Percentiles rank a stretch among this genome's conserved stretches.
Conservation (phyloP, 2,329 filamentous ascomycete genomes). For the Orbilia brochopaga region DNA sequence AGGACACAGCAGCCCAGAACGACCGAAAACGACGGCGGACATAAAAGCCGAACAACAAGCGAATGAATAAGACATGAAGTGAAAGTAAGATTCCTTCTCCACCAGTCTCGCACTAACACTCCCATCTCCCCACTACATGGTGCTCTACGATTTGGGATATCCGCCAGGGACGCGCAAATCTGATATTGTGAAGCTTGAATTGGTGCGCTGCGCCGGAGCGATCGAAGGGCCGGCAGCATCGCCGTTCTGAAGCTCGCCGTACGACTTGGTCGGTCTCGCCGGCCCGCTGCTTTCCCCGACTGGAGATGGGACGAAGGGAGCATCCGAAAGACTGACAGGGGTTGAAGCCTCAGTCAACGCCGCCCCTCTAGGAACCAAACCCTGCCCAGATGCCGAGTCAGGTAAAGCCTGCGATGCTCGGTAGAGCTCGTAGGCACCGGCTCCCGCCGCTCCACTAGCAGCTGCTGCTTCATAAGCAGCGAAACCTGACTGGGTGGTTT, state of each 20-base stretch:
- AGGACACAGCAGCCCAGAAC: too few relatives aligned
- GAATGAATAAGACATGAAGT: conserved; percentile 51
- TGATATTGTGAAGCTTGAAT: conserved; percentile 63
- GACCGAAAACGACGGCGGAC: too few relatives aligned
- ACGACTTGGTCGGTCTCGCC: conserved; percentile 29
- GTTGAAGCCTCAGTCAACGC: conserved; percentile 23
- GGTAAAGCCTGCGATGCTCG: conserved; percentile 23
- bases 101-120: conserved; percentile 42
- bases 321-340: conserved; percentile 48
- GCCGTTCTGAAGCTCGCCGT: conserved; percentile 31
- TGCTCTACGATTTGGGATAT: conserved; percentile 62
- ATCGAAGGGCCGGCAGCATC: conserved; percentile 29
- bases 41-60: conserved; percentile 2
- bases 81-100: background rate
- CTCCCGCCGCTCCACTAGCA: conserved; percentile 44
- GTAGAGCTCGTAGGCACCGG: conserved; percentile 49
- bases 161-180: conserved; percentile 73
- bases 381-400: conserved; percentile 58
- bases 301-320: conserved; percentile 31
- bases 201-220: conserved; percentile 51
- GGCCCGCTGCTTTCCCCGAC: conserved; percentile 11
- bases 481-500: conserved; percentile 21
- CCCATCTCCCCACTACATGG: conserved; percentile 13
- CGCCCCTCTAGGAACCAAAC: conserved; percentile 70
- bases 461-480: conserved; percentile 48